These are phyloP conservation scores for Entamoeba dispar DNA, from an alignment of 208 protist species.

Conservation along the genomic window DNA sequence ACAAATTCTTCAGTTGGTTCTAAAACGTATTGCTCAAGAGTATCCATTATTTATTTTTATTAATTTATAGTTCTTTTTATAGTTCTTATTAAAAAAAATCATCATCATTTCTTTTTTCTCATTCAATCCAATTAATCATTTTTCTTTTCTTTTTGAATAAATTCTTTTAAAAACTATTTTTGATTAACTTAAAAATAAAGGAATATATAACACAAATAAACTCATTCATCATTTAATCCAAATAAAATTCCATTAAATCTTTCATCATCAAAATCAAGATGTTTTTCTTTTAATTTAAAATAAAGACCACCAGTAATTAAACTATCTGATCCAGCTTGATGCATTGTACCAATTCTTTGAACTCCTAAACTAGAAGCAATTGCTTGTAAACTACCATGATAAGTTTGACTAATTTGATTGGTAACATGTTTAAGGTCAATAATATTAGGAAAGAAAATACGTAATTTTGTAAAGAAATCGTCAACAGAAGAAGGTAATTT, in stretches of 20 bases:
- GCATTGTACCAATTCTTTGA: not conserved
- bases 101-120: too few species aligned
- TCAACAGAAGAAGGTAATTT: not conserved
- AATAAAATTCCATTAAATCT: not conserved
- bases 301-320: not conserved
- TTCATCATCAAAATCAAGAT: not conserved
- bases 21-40: too few species aligned
- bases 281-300: not conserved
- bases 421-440: conserved; percentile 20
- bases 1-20: too few species aligned
- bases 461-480: not conserved
- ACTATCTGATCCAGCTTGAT: conserved; percentile 12
- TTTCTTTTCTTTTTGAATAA: too few species aligned
- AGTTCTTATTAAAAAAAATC: too few species aligned
- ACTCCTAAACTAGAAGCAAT: not conserved
- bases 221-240: not conserved
- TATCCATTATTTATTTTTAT: too few species aligned
- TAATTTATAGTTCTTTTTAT: too few species aligned
- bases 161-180: too few species aligned
- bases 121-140: too few species aligned
- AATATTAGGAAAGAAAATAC: not conserved
- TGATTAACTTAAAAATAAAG: too few species aligned
- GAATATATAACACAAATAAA: too few species aligned
- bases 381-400: not conserved
- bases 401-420: too few species aligned